A percentile compares a stretch with the other conserved stretches of the same genome.
phyloP scores from a whole-genome alignment of 305 asterid species.

The Nicotiana rustica region DNA sequence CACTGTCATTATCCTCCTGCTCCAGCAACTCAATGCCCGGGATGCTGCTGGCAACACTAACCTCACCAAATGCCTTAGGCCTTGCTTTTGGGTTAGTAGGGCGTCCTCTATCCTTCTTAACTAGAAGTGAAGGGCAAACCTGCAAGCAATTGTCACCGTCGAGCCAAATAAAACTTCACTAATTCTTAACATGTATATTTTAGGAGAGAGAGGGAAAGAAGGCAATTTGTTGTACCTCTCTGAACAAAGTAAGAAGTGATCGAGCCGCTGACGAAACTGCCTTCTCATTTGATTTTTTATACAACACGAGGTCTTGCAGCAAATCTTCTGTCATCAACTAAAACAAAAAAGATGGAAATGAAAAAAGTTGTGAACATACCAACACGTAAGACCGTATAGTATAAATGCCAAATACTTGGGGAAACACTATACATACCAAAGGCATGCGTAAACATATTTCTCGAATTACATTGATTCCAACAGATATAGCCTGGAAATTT shows the following conservation, averaged over 20 bases:
- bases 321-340: conserved; percentile 98
- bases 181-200: conserved; percentile 5
- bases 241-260: conserved; percentile 79
- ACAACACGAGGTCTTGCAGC: conserved; percentile 95
- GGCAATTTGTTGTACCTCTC: conserved; percentile 61
- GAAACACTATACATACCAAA: conserved; percentile 59
- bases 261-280: conserved; percentile 92
- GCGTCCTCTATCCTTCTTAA: conserved; percentile 96
- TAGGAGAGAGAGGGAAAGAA: conserved; percentile 20
- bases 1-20: conserved; percentile 56
- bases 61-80: conserved; percentile 94
- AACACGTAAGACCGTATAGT: neutral
- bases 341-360: conserved; percentile 32
- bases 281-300: conserved; percentile 87
- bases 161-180: conserved; percentile 15
- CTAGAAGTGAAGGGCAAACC: conserved; percentile 89
- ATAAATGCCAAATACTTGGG: neutral
- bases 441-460: conserved; percentile 97
- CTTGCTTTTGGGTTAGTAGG: conserved; percentile 72
- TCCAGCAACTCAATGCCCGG: conserved; percentile 86
- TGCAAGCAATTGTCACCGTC: conserved; percentile 42
- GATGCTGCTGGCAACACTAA: conserved; percentile 65
- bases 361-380: neutral
- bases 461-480: conserved; percentile 85
- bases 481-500: conserved; percentile 71